Conservation (phyloP, 192 early-diverging fungal genomes). For the Borealophlyctis nickersoniae region DNA sequence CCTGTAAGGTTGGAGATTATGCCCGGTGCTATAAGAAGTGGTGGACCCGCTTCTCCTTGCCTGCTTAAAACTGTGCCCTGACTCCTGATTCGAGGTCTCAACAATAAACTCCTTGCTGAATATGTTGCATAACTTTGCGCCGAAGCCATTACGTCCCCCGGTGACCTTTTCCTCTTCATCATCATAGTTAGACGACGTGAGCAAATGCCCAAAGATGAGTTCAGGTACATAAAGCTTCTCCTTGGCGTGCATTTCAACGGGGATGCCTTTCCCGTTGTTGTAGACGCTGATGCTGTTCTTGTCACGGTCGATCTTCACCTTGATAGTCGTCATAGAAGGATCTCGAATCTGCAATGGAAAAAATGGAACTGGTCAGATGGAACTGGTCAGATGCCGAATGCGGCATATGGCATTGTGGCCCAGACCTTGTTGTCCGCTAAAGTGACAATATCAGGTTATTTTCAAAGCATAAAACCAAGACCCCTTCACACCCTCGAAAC, state of each 20-base stretch:
- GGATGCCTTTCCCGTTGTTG: constrained; percentile 94
- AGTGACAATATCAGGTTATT: too few species aligned
- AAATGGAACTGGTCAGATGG: neutral
- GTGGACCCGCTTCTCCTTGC: constrained; percentile 15
- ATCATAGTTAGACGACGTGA: constrained; percentile 97
- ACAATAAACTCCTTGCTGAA: constrained; percentile 92
- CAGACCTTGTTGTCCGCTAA: constrained; percentile 81
- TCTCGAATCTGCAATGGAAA: constrained; percentile 66
- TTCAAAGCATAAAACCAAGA: too few species aligned
- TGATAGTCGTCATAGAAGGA: constrained; percentile 78
- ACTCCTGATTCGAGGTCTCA: constrained; percentile 77
- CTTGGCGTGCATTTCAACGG: constrained; percentile 84
- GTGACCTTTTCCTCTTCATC: constrained; percentile 92
- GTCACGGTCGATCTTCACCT: constrained; percentile 78
- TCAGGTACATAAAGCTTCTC: constrained; percentile 92
- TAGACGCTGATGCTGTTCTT: constrained; percentile 75
- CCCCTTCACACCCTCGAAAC: too few species aligned
- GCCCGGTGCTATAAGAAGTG: neutral
- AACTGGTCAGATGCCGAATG: neutral
- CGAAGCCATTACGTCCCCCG: constrained; percentile 90
- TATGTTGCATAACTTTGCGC: constrained; percentile 92
- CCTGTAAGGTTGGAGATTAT: constrained; percentile 12
- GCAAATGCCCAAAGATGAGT: constrained; percentile 93
- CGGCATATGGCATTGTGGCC: neutral
- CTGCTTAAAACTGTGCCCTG: constrained; percentile 77